Evolutionary conservation across 768 basidiomycete genomes (phyloP).

Genomic region (Leccinellum luteum): DNA sequence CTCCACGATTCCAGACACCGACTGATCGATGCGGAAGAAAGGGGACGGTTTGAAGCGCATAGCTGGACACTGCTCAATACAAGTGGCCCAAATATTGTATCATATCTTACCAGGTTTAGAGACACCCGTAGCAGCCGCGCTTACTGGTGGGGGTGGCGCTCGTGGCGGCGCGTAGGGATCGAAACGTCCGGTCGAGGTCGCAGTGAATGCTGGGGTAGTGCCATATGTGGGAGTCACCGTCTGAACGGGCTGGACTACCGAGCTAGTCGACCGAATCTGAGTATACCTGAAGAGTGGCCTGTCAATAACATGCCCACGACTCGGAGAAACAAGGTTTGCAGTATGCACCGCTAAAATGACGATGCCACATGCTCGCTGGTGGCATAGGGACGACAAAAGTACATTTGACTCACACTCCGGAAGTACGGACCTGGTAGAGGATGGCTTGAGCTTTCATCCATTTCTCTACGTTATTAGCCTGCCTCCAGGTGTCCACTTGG

Average conservation of each 20-base stretch:
- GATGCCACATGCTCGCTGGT: constrained; percentile 9
- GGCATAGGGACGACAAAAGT: constrained; percentile 13
- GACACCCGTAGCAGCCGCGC: constrained; percentile 30
- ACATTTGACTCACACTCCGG: constrained; percentile 58
- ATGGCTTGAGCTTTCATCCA: constrained; percentile 71
- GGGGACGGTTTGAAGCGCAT: constrained; percentile 81
- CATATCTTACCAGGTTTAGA: constrained; percentile 28
- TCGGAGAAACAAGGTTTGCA: neutral
- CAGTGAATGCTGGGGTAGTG: constrained; percentile 23
- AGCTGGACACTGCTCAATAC: constrained; percentile 36
- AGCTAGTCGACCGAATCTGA: constrained; percentile 25
- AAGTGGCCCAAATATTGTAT: constrained; percentile 7
- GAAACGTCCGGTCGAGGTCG: constrained; percentile 44
- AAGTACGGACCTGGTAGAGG: constrained; percentile 60
- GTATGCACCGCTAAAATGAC: constrained; percentile 5
- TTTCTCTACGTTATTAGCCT: constrained; percentile 53
- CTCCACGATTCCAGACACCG: constrained; percentile 62
- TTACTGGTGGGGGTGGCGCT: constrained; percentile 36
- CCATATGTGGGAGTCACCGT: constrained; percentile 18
- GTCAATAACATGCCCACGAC: constrained; percentile 17
- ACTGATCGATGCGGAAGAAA: constrained; percentile 67
- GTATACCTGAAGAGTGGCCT: constrained; percentile 24
- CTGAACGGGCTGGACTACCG: constrained; percentile 26
- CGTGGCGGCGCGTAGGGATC: constrained; percentile 68
- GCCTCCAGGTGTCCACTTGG: constrained; percentile 61